phyloP scores from a whole-genome alignment of 139 green algal genomes.

The Picochlorum sp. region DNA sequence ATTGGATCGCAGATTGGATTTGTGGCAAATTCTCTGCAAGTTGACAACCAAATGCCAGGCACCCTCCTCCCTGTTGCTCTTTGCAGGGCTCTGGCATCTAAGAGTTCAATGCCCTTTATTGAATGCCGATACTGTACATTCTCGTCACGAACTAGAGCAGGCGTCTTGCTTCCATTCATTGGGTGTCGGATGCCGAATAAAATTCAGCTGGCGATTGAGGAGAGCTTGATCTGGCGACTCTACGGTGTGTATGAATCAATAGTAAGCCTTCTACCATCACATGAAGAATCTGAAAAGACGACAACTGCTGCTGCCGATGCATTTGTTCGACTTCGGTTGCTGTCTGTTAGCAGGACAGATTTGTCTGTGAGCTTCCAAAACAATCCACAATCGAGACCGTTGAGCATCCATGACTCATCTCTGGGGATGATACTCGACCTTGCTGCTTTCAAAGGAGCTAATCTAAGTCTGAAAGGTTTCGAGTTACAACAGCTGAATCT shows the following conservation, averaged over 20 bases:
- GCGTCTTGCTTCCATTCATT: slow-evolving; percentile 56
- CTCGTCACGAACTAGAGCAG: slow-evolving; percentile 8
- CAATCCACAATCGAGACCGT: slow-evolving; percentile 40
- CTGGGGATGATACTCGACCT: slow-evolving; percentile 46
- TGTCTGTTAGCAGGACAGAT: slow-evolving; percentile 42
- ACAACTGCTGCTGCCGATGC: slow-evolving; percentile 25
- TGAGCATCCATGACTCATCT: slow-evolving; percentile 17
- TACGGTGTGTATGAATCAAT: slow-evolving; percentile 30
- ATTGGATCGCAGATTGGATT: slow-evolving; percentile 20
- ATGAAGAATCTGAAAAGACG: background rate
- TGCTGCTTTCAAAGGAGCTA: slow-evolving; percentile 63
- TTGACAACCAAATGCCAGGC: slow-evolving; percentile 65
- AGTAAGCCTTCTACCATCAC: background rate
- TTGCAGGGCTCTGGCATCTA: slow-evolving; percentile 14
- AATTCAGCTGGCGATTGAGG: slow-evolving; percentile 46
- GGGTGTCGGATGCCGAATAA: slow-evolving; percentile 24
- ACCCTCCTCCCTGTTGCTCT: slow-evolving; percentile 62
- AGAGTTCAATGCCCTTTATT: background rate
- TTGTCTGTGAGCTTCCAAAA: slow-evolving; percentile 60
- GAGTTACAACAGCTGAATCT: slow-evolving; percentile 30
- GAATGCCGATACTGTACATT: background rate
- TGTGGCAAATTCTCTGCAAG: slow-evolving; percentile 36
- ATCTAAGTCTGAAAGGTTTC: slow-evolving; percentile 52
- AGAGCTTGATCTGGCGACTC: slow-evolving; percentile 56
- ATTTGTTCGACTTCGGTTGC: slow-evolving; percentile 48